Evolutionary conservation across 257 asterid genomes (phyloP).

Genomic region (Fraxinus pennsylvanica): DNA sequence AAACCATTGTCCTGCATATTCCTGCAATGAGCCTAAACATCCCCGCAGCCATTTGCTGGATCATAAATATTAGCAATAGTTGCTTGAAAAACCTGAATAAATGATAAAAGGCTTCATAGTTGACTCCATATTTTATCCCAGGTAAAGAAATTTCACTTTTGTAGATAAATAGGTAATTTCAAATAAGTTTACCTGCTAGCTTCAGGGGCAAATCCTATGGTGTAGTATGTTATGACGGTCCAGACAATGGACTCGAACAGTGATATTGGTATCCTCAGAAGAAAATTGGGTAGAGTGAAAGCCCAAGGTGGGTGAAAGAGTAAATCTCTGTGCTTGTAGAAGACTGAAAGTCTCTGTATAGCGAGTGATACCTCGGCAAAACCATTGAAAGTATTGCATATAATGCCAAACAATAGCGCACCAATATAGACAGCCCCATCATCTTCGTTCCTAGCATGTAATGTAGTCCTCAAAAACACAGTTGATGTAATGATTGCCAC

Average conservation of each 20-base stretch:
- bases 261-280: conserved; percentile 56
- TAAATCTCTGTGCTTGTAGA: conserved; percentile 63
- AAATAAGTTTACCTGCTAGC: conserved; percentile 42
- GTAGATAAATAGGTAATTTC: background rate
- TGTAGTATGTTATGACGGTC: conserved; percentile 58
- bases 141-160: background rate
- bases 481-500: conserved; percentile 60
- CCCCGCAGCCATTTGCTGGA: conserved; percentile 66
- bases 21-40: conserved; percentile 53
- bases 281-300: conserved; percentile 52
- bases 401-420: conserved; percentile 49
- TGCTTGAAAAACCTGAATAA: conserved; percentile 64
- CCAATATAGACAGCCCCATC: conserved; percentile 62
- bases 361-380: conserved; percentile 55
- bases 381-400: conserved; percentile 61
- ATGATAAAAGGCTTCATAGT: background rate
- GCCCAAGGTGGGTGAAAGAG: conserved; percentile 70
- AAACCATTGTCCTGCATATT: conserved; percentile 54
- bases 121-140: background rate
- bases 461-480: conserved; percentile 45
- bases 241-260: conserved; percentile 55
- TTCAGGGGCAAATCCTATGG: conserved; percentile 70
- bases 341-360: conserved; percentile 61
- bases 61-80: conserved; percentile 38
- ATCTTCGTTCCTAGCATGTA: conserved; percentile 46